These are phyloP conservation scores for Sclerotinia spermophila DNA, from an alignment of 2,329 filamentous ascomycete species.

Conservation along the genomic window DNA sequence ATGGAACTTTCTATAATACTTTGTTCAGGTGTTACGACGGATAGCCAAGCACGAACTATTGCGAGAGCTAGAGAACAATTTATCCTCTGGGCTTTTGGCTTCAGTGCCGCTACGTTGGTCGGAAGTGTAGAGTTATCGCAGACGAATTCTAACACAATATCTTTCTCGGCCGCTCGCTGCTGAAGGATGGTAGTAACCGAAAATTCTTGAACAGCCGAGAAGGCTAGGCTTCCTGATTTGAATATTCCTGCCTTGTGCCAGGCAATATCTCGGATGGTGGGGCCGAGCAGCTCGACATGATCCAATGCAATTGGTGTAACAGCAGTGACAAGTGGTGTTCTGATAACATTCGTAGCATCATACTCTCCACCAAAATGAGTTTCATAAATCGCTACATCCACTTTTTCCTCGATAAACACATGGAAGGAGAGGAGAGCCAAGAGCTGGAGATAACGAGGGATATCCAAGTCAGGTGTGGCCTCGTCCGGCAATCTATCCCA, in stretches of 20 bases:
- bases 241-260: conserved; percentile 73
- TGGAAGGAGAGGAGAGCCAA: conserved; percentile 64
- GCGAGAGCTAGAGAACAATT: conserved; percentile 51
- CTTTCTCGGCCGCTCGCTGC: conserved; percentile 47
- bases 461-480: conserved; percentile 40
- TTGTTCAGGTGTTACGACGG: not conserved
- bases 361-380: conserved; percentile 64
- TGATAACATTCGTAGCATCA: conserved; percentile 64
- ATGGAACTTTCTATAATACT: too few species aligned
- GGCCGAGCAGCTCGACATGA: conserved; percentile 59
- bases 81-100: conserved; percentile 52
- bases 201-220: conserved; percentile 51
- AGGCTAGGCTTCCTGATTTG: conserved; percentile 57
- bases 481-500: conserved; percentile 24
- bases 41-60: conserved; percentile 48
- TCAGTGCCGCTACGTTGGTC: conserved; percentile 36
- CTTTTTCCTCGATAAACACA: conserved; percentile 58
- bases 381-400: conserved; percentile 61
- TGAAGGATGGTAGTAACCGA: conserved; percentile 45
- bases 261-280: conserved; percentile 59
- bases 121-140: conserved; percentile 25
- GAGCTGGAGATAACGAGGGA: conserved; percentile 56
- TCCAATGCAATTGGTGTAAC: conserved; percentile 65
- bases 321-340: conserved; percentile 52
- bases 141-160: conserved; percentile 40